Evolutionary conservation across 2,329 filamentous ascomycete genomes (phyloP), one percentile per base, ranked within the genome.

Genomic region (Nigrograna mackinnonii): DNA sequence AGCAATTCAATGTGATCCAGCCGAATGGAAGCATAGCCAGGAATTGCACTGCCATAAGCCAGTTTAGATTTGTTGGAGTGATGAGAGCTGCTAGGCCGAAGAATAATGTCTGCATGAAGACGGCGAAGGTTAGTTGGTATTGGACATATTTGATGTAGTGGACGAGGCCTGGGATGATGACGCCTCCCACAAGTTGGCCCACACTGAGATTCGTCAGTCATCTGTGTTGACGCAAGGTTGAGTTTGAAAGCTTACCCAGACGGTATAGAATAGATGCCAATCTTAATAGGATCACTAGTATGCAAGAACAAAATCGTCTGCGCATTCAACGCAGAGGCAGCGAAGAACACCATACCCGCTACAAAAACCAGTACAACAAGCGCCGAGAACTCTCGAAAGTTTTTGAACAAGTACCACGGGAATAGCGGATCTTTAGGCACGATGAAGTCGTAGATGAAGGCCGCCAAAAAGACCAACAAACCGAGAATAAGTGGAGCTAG

Each of bases 261-360:
- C 4, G 54, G 52, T n/a, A 57, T 37, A 7, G 51, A 52, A 31
- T 54, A 53, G 2, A 57, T 3, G 11, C 54, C 54, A 14, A 57
- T 57, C 18, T 55, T 44, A 18, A 52, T 48, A 4, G 54, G 50
- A 28, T 55, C 49, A 18, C 39, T 30, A 5, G 54, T 57, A 35
- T 50, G 45, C 20, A 55, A 36, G 30, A 55, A 57, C 7, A 57
- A 39, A 4, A 54, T 51, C 6, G 52, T 52, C 21, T 57, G 51
- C 9, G 54, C 50, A 22, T 54, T 54, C 37, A 57, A 38, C 2
- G 51, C 54, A 7, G 52, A 44, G 11, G 54, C 54, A 2, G 52
- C 46, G 37, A 62, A 63, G 47, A 59, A 62, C 16, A 64, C 55
- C 54, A 64, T 60, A 5, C 57, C 58, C 2, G 55, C 57, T 3